phyloP scores from a whole-genome alignment of 1,139 yeast genomes.

The Yamadazyma dendronema region DNA sequence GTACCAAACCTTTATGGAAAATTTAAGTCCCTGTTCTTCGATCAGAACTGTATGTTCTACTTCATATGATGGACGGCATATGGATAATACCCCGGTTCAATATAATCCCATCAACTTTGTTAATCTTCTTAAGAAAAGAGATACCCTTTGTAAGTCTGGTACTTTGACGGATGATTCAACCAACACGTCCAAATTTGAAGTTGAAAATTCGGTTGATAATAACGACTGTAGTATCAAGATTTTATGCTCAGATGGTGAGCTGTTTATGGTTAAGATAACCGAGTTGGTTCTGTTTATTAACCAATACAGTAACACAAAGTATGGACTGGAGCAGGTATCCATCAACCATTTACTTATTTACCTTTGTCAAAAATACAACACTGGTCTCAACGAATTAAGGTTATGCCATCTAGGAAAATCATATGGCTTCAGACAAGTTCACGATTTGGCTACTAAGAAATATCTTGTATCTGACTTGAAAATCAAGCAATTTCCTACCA shows the following conservation, averaged over 20 bases:
- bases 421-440: constrained; percentile 12
- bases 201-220: constrained; percentile 4
- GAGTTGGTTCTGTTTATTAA: constrained; percentile 7
- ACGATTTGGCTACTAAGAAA: constrained; percentile 9
- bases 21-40: constrained; percentile 21
- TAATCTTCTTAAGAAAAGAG: constrained; percentile 11
- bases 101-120: constrained; percentile 13
- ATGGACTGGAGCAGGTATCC: constrained; percentile 13
- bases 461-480: constrained; percentile 10
- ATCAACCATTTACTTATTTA: constrained; percentile 22
- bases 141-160: constrained; percentile 13
- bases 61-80: not conserved
- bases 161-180: constrained; percentile 14
- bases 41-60: constrained; percentile 8
- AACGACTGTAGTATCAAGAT: constrained; percentile 4
- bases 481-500: constrained; percentile 13
- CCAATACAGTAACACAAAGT: not conserved
- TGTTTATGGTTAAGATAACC: constrained; percentile 1
- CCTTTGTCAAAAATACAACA: constrained; percentile 11
- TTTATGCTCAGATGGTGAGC: constrained; percentile 6
- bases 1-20: constrained; percentile 5
- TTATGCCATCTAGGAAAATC: constrained; percentile 21
- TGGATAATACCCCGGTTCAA: constrained; percentile 4
- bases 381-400: constrained; percentile 15
- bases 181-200: constrained; percentile 8